A percentile compares a stretch with the other conserved stretches of the same genome.
These are phyloP conservation scores for Tetrapisispora nanseiensis DNA, from an alignment of 805 yeast species.

Conservation along the genomic window DNA sequence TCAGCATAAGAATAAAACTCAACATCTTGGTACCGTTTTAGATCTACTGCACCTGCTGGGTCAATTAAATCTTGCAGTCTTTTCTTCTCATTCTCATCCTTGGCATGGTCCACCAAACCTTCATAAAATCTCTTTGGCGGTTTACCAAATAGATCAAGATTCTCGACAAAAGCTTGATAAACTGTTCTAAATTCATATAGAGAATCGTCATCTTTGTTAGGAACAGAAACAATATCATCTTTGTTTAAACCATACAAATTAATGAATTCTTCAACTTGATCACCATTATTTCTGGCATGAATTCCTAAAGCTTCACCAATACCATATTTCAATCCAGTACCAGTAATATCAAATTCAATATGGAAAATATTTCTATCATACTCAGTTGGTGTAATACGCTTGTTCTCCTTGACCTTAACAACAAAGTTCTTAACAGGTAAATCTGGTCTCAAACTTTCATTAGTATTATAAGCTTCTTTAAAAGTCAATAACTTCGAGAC, in stretches of 20 bases:
- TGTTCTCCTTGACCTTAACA: conserved; percentile 84
- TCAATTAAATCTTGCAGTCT: conserved; percentile 55
- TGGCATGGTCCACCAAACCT: conserved; percentile 61
- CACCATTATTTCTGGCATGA: conserved; percentile 74
- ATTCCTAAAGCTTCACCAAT: conserved; percentile 96
- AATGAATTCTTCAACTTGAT: conserved; percentile 60
- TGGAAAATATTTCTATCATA: conserved; percentile 95
- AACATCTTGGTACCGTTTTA: conserved; percentile 77
- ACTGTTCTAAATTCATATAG: conserved; percentile 67
- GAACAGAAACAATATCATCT: conserved; percentile 57
- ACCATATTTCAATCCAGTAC: conserved; percentile 83
- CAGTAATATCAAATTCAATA: conserved; percentile 83
- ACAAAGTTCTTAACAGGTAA: conserved; percentile 74
- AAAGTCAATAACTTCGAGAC: conserved; percentile 66
- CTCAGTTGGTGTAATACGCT: conserved; percentile 79
- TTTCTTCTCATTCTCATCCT: conserved; percentile 56
- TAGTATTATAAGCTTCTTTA: conserved; percentile 62
- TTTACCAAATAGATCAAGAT: conserved; percentile 83
- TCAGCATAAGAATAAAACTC: conserved; percentile 77
- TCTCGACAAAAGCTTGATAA: conserved; percentile 69
- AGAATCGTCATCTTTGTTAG: conserved; percentile 53
- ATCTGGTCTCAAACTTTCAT: conserved; percentile 73
- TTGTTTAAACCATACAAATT: conserved; percentile 61
- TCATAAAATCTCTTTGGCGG: conserved; percentile 95
- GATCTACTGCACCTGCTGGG: conserved; percentile 73